Base-by-base conservation (phyloP, 2,329 filamentous ascomycete species). In the Penicillium thymicola region DNA sequence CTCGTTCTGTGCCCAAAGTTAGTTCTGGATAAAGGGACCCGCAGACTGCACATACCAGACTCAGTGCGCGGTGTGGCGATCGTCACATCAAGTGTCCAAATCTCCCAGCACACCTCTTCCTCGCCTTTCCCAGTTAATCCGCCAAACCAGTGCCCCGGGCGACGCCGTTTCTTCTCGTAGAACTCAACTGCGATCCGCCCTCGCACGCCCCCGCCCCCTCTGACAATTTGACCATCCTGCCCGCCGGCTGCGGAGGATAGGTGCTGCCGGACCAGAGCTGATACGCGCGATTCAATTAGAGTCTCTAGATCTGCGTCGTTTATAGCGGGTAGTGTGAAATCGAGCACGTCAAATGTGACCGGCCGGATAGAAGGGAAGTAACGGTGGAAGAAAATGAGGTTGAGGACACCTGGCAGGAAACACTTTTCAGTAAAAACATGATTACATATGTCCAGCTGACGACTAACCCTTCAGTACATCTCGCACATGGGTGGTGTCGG, bases 361-460 rank as follows among this genome's bases (percentile, higher is more conserved):
- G 94, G 93, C 41, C 85, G 81, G 66, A 97, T 84, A 57, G 90
- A 87, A 55, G 91, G 91, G 81, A 97, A 97, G 84, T 93, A 96
- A 70, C 94, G 89, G 79, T 97, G 92, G 83, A 97, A 97, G 85
- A 97, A 99, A 74, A 97, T 97, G 49, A 92, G 95, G 75, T 97
- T 92, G 48, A 97, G 84, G 72, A 97, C 89, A 62, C 89, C 93
- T 96, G 68, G 40, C 44, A 42, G 28, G 37, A 43, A 38, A 6
- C 5, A 50, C 18, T 16, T 14, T 40, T 40, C 48, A 46, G 43
- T 23, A 23, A 11, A 7, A 18, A n/a, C 5, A n/a, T 8, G 11
- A 13, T 13, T 18, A 1, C 9, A 16, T 21, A 10, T 14, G 1
- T 34, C 21, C 21, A 23, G 30, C 7, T 10, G 16, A 11, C 10